Evolutionary conservation across 257 asterid genomes (phyloP), one percentile per base, ranked within the genome.

Genomic region (Salvia splendens): DNA sequence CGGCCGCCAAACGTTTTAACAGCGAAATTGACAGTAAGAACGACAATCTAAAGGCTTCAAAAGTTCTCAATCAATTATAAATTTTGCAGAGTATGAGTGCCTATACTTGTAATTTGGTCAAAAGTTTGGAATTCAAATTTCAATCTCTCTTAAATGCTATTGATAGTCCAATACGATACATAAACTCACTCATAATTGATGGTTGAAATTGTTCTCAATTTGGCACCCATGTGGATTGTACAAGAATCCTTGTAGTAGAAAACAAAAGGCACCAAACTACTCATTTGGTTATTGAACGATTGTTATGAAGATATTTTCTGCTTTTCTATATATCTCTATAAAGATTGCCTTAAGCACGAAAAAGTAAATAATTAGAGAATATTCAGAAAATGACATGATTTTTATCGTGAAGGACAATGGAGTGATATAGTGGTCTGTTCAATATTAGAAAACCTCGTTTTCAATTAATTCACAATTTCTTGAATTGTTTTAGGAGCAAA

Each of bases 321-420:
- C 66, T 59, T 76, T 76, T 65, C 8, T 32, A 61, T 51, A 53
- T 33, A 32, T 32, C 45, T 66, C 60, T 41, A 59, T 56, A 50
- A 65, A 47, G 12, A n/a, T 57, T 40, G 49, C 61, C 3, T 57
- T 47, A 28, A 46, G 11, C 71, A 38, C 0, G 61, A 16, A 56
- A 57, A 57, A 14, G 30, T 35, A 32, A 36, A 58, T 4, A 8
- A 61, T 32, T 60, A 43, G 61, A 63, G 70, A 62, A 68, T 67
- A 58, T 56, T 35, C 38, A 5, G 38, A 5, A 33, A 4, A 33
- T 33, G 38, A 3, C 38, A 2, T 33, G 38, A 33, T 33, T 33
- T 33, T 2, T 0, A 5, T 33, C 30, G 30, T 1, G 30, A 24
- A 24, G 6, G 68, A 62, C 15, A 55, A 62, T 14, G 52, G 68